Evolutionary conservation across 768 basidiomycete genomes (phyloP).

Genomic region (Mycena leptocephala): DNA sequence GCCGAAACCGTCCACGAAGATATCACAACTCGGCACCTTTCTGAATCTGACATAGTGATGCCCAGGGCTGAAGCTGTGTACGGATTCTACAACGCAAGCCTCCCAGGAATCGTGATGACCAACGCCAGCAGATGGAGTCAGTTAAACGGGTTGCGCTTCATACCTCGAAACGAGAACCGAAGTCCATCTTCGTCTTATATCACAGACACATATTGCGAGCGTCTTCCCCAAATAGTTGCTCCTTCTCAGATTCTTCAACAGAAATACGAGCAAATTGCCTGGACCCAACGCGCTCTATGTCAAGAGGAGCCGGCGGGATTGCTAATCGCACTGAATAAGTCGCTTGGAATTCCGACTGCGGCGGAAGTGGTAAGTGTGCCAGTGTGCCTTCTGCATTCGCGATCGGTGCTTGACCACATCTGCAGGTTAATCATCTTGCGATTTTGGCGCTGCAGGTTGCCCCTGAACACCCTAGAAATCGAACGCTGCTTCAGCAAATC

Average conservation of each 20-base stretch:
- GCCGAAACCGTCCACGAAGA: conserved; percentile 30
- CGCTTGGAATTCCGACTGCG: conserved; percentile 33
- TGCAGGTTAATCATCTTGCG: conserved; percentile 60
- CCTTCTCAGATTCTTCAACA: conserved; percentile 24
- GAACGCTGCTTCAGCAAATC: conserved; percentile 54
- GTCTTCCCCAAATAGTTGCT: conserved; percentile 26
- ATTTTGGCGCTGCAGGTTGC: conserved; percentile 51
- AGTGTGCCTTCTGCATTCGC: not conserved
- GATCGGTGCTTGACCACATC: not conserved
- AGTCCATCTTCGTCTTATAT: conserved; percentile 21
- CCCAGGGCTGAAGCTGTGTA: conserved; percentile 25
- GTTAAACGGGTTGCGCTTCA: conserved; percentile 27
- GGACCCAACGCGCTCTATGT: conserved; percentile 31
- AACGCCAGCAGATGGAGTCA: conserved; percentile 22
- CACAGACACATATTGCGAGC: conserved; percentile 17
- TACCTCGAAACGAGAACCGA: conserved; percentile 10
- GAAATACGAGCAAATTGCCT: conserved; percentile 26
- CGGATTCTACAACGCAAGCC: not conserved
- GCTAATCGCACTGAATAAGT: conserved; percentile 20
- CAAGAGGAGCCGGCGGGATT: not conserved
- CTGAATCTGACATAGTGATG: conserved; percentile 20
- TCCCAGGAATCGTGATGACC: conserved; percentile 26
- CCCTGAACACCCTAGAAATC: conserved; percentile 39
- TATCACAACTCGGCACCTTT: conserved; percentile 3
- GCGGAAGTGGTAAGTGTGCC: conserved; percentile 27